phyloP scores from a whole-genome alignment of 1,139 yeast genomes.

The Suhomyces wounanorum region DNA sequence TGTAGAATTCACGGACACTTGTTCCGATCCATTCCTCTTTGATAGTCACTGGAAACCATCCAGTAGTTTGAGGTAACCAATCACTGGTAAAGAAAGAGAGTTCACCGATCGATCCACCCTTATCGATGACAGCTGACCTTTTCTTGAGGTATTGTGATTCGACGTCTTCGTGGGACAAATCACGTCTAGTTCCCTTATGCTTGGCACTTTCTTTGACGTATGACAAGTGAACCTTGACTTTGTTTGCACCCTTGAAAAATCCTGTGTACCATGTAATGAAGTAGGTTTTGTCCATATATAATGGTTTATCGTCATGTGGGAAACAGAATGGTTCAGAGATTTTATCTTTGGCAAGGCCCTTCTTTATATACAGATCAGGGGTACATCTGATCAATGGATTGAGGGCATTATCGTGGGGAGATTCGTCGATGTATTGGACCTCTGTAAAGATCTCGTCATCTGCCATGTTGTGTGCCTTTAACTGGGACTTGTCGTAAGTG shows the following conservation, averaged over 20 bases:
- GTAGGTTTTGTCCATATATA: conserved; percentile 62
- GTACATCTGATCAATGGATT: conserved; percentile 85
- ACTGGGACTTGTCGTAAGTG: conserved; percentile 56
- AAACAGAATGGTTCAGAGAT: conserved; percentile 78
- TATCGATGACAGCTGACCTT: conserved; percentile 40
- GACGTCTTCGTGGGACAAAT: conserved; percentile 19
- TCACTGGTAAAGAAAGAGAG: conserved; percentile 65
- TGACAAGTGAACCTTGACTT: conserved; percentile 68
- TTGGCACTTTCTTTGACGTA: conserved; percentile 56
- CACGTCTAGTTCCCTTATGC: conserved; percentile 60
- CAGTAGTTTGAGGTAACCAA: conserved; percentile 68
- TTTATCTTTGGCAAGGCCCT: conserved; percentile 59
- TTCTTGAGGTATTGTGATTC: conserved; percentile 17
- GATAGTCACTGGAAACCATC: conserved; percentile 62
- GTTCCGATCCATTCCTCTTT: conserved; percentile 58
- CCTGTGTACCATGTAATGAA: conserved; percentile 81
- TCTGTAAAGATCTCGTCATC: conserved; percentile 59
- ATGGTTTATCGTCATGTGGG: conserved; percentile 61
- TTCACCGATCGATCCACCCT: conserved; percentile 41
- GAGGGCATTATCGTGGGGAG: conserved; percentile 63
- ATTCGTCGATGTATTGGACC: conserved; percentile 60
- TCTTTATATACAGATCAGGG: conserved; percentile 69
- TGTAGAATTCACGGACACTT: conserved; percentile 39
- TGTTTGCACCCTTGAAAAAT: conserved; percentile 54
- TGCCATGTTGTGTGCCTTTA: conserved; percentile 71